Conservation (phyloP, 129 eudicot genomes). For the Helianthus tuberosus region DNA sequence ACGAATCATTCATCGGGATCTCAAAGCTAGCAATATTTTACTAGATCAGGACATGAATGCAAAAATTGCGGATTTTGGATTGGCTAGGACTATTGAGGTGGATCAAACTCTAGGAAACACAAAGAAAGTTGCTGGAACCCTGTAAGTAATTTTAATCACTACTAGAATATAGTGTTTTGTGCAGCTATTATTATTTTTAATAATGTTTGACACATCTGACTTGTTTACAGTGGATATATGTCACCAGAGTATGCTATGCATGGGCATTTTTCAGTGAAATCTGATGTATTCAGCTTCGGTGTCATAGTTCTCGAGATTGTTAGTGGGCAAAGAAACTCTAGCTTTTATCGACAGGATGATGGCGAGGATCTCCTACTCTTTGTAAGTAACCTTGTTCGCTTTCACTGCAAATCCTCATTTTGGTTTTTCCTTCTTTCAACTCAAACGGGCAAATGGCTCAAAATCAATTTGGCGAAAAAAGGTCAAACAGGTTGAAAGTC, state of each 20-base stretch:
- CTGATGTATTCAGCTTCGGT: slow-evolving; percentile 67
- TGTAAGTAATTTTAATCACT: slow-evolving; percentile 26
- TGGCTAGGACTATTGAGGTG: slow-evolving; percentile 39
- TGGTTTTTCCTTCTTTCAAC: background rate
- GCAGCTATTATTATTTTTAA: too few species aligned
- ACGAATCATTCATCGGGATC: slow-evolving; percentile 46
- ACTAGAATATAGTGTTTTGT: too few species aligned
- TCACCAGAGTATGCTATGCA: slow-evolving; percentile 59
- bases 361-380: slow-evolving; percentile 43
- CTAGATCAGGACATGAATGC: slow-evolving; percentile 38
- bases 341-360: slow-evolving; percentile 32
- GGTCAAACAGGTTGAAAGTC: background rate
- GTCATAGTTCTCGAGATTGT: slow-evolving; percentile 56
- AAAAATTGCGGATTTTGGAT: slow-evolving; percentile 43
- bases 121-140: slow-evolving; percentile 43
- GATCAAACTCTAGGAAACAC: slow-evolving; percentile 50
- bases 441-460: background rate
- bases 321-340: slow-evolving; percentile 50
- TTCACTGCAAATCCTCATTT: background rate
- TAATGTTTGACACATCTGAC: too few species aligned
- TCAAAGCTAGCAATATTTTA: slow-evolving; percentile 45
- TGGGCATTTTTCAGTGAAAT: slow-evolving; percentile 53
- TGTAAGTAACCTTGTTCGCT: slow-evolving; percentile 22
- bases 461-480: background rate
- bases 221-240: slow-evolving; percentile 56